Conservation (phyloP, 139 green algal genomes). For the Chlamydomonas eustigma region DNA sequence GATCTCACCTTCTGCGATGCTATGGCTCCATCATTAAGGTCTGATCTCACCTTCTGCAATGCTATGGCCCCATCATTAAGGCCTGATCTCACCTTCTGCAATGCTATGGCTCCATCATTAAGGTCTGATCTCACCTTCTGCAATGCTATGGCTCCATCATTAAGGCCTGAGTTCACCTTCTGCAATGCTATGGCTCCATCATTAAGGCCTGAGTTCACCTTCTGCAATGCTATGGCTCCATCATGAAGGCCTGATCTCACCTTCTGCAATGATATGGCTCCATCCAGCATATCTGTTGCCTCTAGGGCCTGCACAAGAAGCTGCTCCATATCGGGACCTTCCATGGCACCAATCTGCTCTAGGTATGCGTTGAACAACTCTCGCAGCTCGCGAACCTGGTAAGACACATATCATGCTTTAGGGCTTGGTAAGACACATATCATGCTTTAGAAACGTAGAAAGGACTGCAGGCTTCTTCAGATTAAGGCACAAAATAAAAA, state of each 20-base stretch:
- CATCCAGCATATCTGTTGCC: slow-evolving; percentile 38
- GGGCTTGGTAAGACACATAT: too few species aligned
- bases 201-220: background rate
- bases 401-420: too few species aligned
- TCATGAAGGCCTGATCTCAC: slow-evolving; percentile 28
- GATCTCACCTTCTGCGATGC: slow-evolving; percentile 16
- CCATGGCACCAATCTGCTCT: slow-evolving; percentile 36
- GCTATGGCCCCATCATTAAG: slow-evolving; percentile 26
- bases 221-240: slow-evolving; percentile 23
- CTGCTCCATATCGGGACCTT: slow-evolving; percentile 32
- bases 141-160: background rate
- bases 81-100: background rate
- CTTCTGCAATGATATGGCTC: slow-evolving; percentile 29
- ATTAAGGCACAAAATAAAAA: too few species aligned
- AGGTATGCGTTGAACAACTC: slow-evolving; percentile 44
- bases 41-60: slow-evolving; percentile 27
- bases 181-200: background rate
- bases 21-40: slow-evolving; percentile 27
- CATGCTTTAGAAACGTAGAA: too few species aligned
- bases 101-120: background rate
- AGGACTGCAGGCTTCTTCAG: too few species aligned
- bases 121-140: background rate
- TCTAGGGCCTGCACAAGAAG: slow-evolving; percentile 38
- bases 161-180: background rate
- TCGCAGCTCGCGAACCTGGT: slow-evolving; percentile 42